Base-by-base conservation (phyloP, 495 filamentous ascomycete species). In the Cenococcum geophilum region DNA sequence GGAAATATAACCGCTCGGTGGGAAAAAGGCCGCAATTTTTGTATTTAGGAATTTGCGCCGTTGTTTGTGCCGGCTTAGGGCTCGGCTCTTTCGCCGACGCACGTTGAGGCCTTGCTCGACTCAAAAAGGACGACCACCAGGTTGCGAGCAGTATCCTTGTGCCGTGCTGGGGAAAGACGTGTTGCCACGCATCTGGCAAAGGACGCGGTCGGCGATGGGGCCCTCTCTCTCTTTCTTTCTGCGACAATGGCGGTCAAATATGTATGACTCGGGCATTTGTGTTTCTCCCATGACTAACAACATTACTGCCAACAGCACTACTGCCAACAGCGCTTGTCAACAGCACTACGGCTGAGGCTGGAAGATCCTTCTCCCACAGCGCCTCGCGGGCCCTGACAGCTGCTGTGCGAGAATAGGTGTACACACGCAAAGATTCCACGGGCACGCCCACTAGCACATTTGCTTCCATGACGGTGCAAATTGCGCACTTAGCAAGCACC, bases 1-100 rank as follows among this genome's bases (percentile, higher is more conserved):
- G 49, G 25, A 32, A 52, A 52, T 52, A 8, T 8, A n/a, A n/a
- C 49, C 18, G 49, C 49, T 45, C 49, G 18, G 8, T 25, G 49
- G 56, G 34, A 53, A 58, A 60, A 63, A 63, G 57, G 47, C 57
- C 60, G 60, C 60, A 63, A 60, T 67, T 63, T 57, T 32, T 32
- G 27, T 6, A 32, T 32, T 6, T 6, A 32, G 27, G 27, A 6
- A 32, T 32, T 32, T 32, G 62, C 25, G 45, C 57, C 49, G 37
- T 59, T 55, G n/a, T 63, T 36, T 59, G 50, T 48, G 64, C 60
- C 60, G 64, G 64, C 64, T 60, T 51, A 60, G 60, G 53, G 22
- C 42, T 67, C 64, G 64, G 60, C 57, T 63, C 40, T 45, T 32
- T 6, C 14, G 40, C 12, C 18, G 40, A 14, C 11, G 18, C 12